Evolutionary conservation across 2,329 filamentous ascomycete genomes (phyloP), one percentile per base, ranked within the genome.

Genomic region (Cordyceps cateniannulata): DNA sequence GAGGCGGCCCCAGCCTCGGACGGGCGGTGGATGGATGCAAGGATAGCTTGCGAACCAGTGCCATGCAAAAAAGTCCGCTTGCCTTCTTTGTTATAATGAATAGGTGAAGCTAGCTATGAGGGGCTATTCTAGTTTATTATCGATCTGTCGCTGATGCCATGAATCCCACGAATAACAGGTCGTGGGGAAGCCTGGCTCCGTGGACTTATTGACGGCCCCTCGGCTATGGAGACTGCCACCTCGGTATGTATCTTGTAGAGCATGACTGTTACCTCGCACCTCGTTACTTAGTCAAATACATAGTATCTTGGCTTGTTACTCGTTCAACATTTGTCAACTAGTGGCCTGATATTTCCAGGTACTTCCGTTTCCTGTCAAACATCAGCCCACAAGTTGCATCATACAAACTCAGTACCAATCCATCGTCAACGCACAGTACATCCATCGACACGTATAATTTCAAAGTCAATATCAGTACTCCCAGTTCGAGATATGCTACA

Each of bases 401-500:
- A 44, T 44, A 18, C 7, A n/a, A n/a, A n/a, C n/a, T n/a, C n/a
- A 44, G 20, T 24, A 22, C 18, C 7, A 35, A n/a, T 27, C 35
- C 49, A 38, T 25, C 22, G 9, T 24, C 44, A 3, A 24, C 42
- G n/a, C 42, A 45, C 38, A 32, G 8, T 10, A 56, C 16, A 45
- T 24, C n/a, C 40, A n/a, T 56, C 44, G 18, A 16, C 27, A 40
- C 8, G 14, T n/a, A 38, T 18, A n/a, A 12, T 32, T 25, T 20
- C n/a, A 22, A 16, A 16, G 22, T 18, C 8, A 51, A 59, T 29
- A 51, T 35, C 47, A 59, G 40, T 59, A 59, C 56, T 59, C 56
- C 56, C 49, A 38, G 40, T 52, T 58, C 56, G 56, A 59, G 56
- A 59, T 59, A 60, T 60, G 49, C 49, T 60, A 49, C 40, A 49